Conservation (phyloP, 768 basidiomycete genomes). For the Termitomyces sp. region DNA sequence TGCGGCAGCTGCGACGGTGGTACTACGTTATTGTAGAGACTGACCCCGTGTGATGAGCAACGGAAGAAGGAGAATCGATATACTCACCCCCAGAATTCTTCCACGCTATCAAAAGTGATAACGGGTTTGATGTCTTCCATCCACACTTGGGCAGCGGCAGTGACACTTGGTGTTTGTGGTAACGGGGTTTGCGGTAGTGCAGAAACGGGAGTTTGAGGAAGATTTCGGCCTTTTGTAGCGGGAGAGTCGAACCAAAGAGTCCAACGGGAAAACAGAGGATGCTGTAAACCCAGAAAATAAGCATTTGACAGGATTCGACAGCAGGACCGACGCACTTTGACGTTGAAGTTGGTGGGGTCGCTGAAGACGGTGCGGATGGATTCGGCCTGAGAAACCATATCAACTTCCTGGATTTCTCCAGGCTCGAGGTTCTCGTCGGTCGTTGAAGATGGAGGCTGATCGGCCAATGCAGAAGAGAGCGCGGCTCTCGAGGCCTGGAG, state of each 20-base stretch:
- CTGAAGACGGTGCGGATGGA: slow-evolving; percentile 90
- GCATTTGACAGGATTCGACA: neutral
- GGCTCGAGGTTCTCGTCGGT: slow-evolving; percentile 51
- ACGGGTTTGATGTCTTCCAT: slow-evolving; percentile 99
- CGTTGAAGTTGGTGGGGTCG: slow-evolving; percentile 90
- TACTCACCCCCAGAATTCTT: slow-evolving; percentile 97
- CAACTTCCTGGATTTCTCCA: slow-evolving; percentile 84
- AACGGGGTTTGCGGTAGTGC: slow-evolving; percentile 74
- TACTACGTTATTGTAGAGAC: slow-evolving; percentile 95
- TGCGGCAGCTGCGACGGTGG: slow-evolving; percentile 88
- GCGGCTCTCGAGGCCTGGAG: slow-evolving; percentile 80
- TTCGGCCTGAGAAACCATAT: slow-evolving; percentile 80
- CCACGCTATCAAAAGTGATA: slow-evolving; percentile 92
- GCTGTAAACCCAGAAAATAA: slow-evolving; percentile 40
- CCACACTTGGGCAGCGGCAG: slow-evolving; percentile 85
- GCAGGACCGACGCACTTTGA: slow-evolving; percentile 62
- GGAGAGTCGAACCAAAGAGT: slow-evolving; percentile 99
- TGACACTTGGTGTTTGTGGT: slow-evolving; percentile 65
- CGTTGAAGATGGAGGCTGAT: slow-evolving; percentile 29
- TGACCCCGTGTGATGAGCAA: slow-evolving; percentile 26
- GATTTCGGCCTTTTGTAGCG: slow-evolving; percentile 82
- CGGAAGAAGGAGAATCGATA: slow-evolving; percentile 1
- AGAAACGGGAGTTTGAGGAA: slow-evolving; percentile 77
- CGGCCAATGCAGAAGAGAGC: slow-evolving; percentile 66
- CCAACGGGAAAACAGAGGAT: slow-evolving; percentile 92